Conservation (phyloP, 306 rosid genomes). For the Vigna hirtella region DNA sequence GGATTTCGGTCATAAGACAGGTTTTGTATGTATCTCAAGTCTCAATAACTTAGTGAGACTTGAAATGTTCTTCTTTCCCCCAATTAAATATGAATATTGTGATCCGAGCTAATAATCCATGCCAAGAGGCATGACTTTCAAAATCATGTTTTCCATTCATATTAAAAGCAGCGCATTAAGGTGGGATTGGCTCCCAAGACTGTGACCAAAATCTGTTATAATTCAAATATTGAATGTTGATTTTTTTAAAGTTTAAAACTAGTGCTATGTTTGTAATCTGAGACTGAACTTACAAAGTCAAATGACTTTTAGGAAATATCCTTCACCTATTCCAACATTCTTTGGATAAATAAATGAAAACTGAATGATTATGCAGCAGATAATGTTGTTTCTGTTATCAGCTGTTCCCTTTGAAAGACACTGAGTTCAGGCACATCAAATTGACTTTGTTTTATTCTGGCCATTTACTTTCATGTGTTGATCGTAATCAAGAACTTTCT, state of each 20-base stretch:
- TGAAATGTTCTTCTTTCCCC: neutral
- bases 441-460: constrained; percentile 3
- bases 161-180: constrained; percentile 4
- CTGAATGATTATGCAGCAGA: neutral
- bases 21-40: neutral
- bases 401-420: constrained; percentile 8
- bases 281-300: neutral
- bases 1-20: constrained; percentile 17
- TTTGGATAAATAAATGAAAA: neutral
- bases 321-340: constrained; percentile 10
- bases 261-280: constrained; percentile 19
- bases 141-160: neutral
- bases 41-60: neutral
- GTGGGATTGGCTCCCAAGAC: neutral
- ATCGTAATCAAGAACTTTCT: constrained; percentile 25
- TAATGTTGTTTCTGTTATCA: neutral
- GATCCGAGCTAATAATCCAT: neutral
- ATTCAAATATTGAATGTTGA: neutral
- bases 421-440: constrained; percentile 13
- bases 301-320: constrained; percentile 1
- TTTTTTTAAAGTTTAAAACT: constrained; percentile 11
- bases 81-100: neutral
- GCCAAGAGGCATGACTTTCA: neutral
- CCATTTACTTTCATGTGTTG: constrained; percentile 20
- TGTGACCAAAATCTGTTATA: neutral